Base-by-base conservation (phyloP, 345 rosid species). In the Lumnitzera racemosa region DNA sequence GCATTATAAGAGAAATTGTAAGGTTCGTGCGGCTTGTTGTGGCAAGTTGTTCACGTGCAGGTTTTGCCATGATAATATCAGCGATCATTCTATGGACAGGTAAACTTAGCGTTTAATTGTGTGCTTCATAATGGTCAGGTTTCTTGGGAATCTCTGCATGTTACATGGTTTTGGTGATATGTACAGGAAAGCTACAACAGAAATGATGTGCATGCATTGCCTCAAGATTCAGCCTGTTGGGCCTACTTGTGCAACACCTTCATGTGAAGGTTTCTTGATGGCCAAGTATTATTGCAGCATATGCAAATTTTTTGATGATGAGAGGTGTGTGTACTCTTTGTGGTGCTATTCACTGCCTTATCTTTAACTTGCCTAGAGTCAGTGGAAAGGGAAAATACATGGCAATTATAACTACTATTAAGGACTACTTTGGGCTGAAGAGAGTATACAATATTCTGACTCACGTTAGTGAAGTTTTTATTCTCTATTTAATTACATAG, bases 271-370 rank as follows among this genome's bases (percentile, higher is more conserved):
- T 41, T 56, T 83, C 57, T 54, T 69, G 11, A 86, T 86, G 85
- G 88, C 88, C 2, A 83, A 83, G 67, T 86, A 81, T 61, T 83
- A 79, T 60, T 86, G 98, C 81, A 82, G 55, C 58, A 92, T 89
- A 63, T 92, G 98, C 88, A 89, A 87, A 66, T 87, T 89, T 72
- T 89, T 89, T 61, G 96, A 91, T 70, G 94, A 91, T 70, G 98
- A 91, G 74, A 87, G 94, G 98, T 85, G 60, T 20, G 24, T 36
- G 1, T 36, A 36, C 43, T 36, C 43, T 36, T 36, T 36, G 43
- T 36, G 43, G 43, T 36, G 43, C 43, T 36, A 36, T 36, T 4
- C 43, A 36, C 10, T 36, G 43, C 43, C 43, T 5, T 7, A 36
- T 36, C 43, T 36, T 9, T 36, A 4, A 36, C 43, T 36, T 36